A percentile compares a stretch with the other conserved stretches of the same genome.
phyloP scores from a whole-genome alignment of 345 rosid species.

The Raphanus sativus region DNA sequence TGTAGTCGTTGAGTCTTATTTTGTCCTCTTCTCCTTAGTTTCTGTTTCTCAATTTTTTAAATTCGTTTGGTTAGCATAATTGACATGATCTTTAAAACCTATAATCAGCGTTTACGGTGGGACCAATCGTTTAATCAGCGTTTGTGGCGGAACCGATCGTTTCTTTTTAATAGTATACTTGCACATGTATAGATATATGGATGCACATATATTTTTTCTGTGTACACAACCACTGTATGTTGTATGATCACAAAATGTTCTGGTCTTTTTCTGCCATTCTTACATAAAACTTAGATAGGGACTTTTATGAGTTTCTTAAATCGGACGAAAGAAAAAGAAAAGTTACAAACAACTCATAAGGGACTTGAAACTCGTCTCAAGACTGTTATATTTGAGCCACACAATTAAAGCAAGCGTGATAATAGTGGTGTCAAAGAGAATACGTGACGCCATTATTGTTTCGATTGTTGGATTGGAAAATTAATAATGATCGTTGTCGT shows the following conservation, averaged over 20 bases:
- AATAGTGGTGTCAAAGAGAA: slow-evolving; percentile 1
- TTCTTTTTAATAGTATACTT: not conserved
- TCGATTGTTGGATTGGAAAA: not conserved
- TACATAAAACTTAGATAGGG: too few species aligned
- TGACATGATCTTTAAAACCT: not conserved
- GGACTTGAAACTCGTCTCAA: not conserved
- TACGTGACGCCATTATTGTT: not conserved
- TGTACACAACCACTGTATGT: not conserved
- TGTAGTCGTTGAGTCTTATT: slow-evolving; percentile 40
- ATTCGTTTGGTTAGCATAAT: not conserved
- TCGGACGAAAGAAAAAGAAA: not conserved
- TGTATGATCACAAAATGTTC: not conserved
- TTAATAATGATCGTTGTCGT: not conserved
- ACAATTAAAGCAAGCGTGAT: slow-evolving; percentile 28
- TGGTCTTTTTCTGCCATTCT: not conserved
- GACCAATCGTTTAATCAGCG: too few species aligned
- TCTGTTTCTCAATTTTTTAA: not conserved
- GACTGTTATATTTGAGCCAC: slow-evolving; percentile 26
- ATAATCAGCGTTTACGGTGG: not conserved
- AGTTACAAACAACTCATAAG: not conserved
- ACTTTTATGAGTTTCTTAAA: not conserved
- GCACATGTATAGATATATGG: not conserved
- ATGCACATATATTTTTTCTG: not conserved
- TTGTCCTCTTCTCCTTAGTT: slow-evolving; percentile 27
- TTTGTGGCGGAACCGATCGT: not conserved